phyloP scores from a whole-genome alignment of 2,329 filamentous ascomycete species.

The Fusarium succisae region DNA sequence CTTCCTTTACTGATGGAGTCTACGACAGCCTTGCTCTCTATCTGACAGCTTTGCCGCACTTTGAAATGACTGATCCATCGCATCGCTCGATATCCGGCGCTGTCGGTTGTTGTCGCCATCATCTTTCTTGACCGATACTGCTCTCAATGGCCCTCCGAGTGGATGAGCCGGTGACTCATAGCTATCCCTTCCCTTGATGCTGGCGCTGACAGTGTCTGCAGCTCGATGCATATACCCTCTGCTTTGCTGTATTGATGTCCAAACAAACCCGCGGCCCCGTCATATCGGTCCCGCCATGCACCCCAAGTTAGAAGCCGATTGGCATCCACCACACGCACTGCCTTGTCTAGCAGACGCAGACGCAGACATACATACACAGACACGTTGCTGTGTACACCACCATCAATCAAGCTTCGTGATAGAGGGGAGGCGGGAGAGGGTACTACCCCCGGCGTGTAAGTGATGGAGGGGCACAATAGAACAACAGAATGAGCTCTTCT shows the following conservation, averaged over 20 bases:
- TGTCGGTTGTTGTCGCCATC: not conserved
- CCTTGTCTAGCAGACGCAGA: slow-evolving; percentile 24
- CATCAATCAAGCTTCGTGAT: slow-evolving; percentile 29
- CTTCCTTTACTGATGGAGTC: slow-evolving; percentile 9
- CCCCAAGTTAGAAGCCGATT: slow-evolving; percentile 42
- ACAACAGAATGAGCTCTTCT: slow-evolving; percentile 26
- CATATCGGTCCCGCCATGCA: slow-evolving; percentile 42
- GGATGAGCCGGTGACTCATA: slow-evolving; percentile 42
- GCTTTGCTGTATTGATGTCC: slow-evolving; percentile 45
- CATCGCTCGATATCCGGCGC: slow-evolving; percentile 8
- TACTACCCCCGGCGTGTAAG: slow-evolving; percentile 36
- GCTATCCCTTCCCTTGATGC: slow-evolving; percentile 23
- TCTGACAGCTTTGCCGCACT: not conserved
- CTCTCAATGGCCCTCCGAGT: slow-evolving; percentile 18
- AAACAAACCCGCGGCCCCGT: slow-evolving; percentile 42
- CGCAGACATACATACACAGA: slow-evolving; percentile 8
- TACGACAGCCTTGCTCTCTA: slow-evolving; percentile 10
- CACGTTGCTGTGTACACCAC: slow-evolving; percentile 38
- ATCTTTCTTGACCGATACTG: not conserved
- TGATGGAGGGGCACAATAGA: slow-evolving; percentile 11
- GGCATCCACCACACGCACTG: slow-evolving; percentile 37
- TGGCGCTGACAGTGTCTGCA: slow-evolving; percentile 36
- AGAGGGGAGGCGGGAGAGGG: slow-evolving; percentile 1
- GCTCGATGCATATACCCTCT: slow-evolving; percentile 33
- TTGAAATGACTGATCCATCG: slow-evolving; percentile 12